phyloP scores from a whole-genome alignment of 495 filamentous ascomycete species.

The Amorphotheca resinae region DNA sequence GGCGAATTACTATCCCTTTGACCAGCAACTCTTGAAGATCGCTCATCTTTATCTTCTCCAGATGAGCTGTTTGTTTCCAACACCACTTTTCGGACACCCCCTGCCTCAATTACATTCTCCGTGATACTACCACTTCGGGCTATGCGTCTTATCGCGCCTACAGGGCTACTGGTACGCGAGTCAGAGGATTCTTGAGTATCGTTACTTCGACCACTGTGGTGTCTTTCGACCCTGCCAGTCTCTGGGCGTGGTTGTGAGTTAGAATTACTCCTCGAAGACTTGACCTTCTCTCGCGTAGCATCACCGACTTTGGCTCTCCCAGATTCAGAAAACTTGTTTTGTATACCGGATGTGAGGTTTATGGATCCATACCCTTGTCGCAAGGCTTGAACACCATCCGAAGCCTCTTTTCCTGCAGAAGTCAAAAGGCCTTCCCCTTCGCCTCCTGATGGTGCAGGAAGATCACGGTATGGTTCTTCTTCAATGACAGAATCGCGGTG shows the following conservation, averaged over 20 bases:
- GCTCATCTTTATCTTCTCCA: neutral
- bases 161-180: slow-evolving; percentile 20
- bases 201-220: slow-evolving; percentile 29
- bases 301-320: neutral
- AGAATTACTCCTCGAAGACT: neutral
- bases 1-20: neutral
- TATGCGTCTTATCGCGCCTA: slow-evolving; percentile 32
- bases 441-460: slow-evolving; percentile 29
- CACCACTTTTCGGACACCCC: slow-evolving; percentile 74
- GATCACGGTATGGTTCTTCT: slow-evolving; percentile 13
- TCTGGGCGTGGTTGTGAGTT: neutral
- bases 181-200: slow-evolving; percentile 32
- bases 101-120: slow-evolving; percentile 70
- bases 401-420: slow-evolving; percentile 38
- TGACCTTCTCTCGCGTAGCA: neutral
- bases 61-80: slow-evolving; percentile 27
- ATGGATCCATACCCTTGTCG: slow-evolving; percentile 52
- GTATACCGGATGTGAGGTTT: neutral
- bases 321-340: neutral
- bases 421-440: slow-evolving; percentile 39
- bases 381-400: slow-evolving; percentile 58
- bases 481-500: slow-evolving; percentile 11
- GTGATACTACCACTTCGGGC: slow-evolving; percentile 81
- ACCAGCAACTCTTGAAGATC: neutral
- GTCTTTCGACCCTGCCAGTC: slow-evolving; percentile 15